Evolutionary conservation across 1,284 basidiomycete genomes (phyloP), one percentile per base, ranked within the genome.

Genomic region (Apiotrichum porosum): DNA sequence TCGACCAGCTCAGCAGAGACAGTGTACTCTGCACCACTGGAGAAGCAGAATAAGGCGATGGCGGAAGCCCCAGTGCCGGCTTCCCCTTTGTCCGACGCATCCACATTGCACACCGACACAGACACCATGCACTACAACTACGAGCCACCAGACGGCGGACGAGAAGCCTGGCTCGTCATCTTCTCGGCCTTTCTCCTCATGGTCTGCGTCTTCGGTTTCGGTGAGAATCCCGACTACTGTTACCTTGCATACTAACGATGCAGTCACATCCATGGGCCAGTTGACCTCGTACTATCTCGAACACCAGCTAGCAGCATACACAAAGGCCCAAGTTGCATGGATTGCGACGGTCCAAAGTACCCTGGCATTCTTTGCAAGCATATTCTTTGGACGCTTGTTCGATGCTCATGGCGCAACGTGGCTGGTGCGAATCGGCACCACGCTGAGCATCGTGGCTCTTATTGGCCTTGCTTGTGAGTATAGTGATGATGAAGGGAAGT

Each of bases 281-380:
- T 52, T 59, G 10, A 35, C 49, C 15, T 42, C 40, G n/a, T 59
- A 56, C 45, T 59, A 59, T 17, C 14, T 42, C 21, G 19, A 18
- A 2, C 38, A 59, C 41, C 57, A 59, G 36, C 46, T 59, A 2
- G 14, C 42, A 2, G 8, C 22, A 3, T 49, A 46, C 17, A n/a
- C 52, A 2, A 49, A 48, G 31, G 40, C 47, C 2, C 32, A 44
- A 18, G 49, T 56, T 8, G 48, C 57, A 1, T 56, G 57, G 52
- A 47, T 56, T 6, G 54, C 53, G 6, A 53, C 54, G 18, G 34
- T 52, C 26, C 43, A 47, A 23, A 47, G 57, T 13, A 66, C 64
- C 38, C 50, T 68, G 36, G 56, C 60, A 9, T 71, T 71, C 49
- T 54, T 56, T 40, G 40, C 45, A 14, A 42, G 41, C 8, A 35